Evolutionary conservation across 129 eudicot genomes (phyloP), one percentile per base, ranked within the genome.

Genomic region (Artemisia tridentata): DNA sequence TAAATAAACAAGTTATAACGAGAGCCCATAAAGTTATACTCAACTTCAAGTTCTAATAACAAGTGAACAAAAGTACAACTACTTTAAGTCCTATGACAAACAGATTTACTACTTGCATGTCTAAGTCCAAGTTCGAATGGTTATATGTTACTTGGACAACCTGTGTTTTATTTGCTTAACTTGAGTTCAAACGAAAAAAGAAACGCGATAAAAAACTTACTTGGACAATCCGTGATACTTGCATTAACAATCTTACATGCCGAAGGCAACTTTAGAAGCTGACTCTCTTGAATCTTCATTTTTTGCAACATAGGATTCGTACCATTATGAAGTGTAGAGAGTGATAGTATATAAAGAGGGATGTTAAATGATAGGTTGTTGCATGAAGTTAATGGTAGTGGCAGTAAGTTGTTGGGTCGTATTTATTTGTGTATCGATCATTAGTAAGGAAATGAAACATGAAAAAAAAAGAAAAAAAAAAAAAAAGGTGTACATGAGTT

Each of bases 221-320:
- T 79, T 68, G 83, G 79, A 64, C 83, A 79, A 31, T 79, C 72
- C 16, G 67, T 50, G 71, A 73, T 68, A 67, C 83, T 79, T 6
- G 79, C 79, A 25, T 79, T 79, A 18, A 45, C 83, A 18, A 79
- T 60, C 55, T 73, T 79, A 60, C 83, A 79, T 18, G 83, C 71
- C 19, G 83, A 59, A 3, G 83, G 67, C 67, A 79, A 11, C 75
- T 60, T 75, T 45, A 79, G 79, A 11, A 79, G 55, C 50, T 75
- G 68, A n/a, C 38, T 23, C 68, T 68, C 83, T 55, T 79, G 75
- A 67, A 79, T 68, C n/a, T 75, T 75, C 72, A 79, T 21, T 69
- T 67, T 68, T 63, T 79, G 72, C 83, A 79, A 50, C 75, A 63
- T 63, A 16, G 79, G 72, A n/a, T 73, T 79, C 2, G 83, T 59